Conservation (phyloP, 2,329 filamentous ascomycete genomes). For the Epichloe aotearoae region DNA sequence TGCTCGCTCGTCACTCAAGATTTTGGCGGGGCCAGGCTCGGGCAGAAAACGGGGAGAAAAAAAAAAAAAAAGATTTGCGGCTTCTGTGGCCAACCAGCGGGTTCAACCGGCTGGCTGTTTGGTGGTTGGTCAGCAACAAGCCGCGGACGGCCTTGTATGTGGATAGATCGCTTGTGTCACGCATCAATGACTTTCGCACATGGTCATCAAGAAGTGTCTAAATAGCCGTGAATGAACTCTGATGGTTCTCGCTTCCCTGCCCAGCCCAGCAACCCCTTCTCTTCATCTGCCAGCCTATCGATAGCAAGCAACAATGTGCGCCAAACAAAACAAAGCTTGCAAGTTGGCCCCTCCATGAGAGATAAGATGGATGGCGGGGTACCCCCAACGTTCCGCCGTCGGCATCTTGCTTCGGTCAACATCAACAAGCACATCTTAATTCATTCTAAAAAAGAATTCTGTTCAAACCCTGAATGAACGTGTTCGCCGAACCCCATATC, state of each 20-base stretch:
- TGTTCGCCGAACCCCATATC: background rate
- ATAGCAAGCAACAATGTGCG: slow-evolving; percentile 1
- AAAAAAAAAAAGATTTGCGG: background rate
- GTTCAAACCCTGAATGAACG: too few relatives aligned
- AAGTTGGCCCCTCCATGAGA: too few relatives aligned
- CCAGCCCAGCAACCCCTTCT: too few relatives aligned
- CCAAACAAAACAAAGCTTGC: background rate
- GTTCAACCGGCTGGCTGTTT: background rate
- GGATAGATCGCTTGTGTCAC: too few relatives aligned
- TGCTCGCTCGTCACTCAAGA: background rate
- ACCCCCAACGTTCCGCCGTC: background rate
- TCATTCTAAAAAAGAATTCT: too few relatives aligned
- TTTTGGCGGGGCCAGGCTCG: slow-evolving; percentile 4
- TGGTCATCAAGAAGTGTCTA: too few relatives aligned
- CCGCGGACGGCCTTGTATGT: background rate
- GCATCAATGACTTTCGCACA: too few relatives aligned
- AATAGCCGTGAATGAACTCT: too few relatives aligned
- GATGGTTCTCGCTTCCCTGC: too few relatives aligned
- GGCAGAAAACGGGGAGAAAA: background rate
- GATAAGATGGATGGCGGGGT: background rate
- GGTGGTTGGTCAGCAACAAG: background rate
- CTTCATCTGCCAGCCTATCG: background rate
- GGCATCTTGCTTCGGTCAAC: background rate
- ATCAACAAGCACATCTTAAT: too few relatives aligned
- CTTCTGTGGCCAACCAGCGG: background rate